Evolutionary conservation across 1,284 basidiomycete species (phyloP).

Genomic region (Coriolopsis trogii): DNA sequence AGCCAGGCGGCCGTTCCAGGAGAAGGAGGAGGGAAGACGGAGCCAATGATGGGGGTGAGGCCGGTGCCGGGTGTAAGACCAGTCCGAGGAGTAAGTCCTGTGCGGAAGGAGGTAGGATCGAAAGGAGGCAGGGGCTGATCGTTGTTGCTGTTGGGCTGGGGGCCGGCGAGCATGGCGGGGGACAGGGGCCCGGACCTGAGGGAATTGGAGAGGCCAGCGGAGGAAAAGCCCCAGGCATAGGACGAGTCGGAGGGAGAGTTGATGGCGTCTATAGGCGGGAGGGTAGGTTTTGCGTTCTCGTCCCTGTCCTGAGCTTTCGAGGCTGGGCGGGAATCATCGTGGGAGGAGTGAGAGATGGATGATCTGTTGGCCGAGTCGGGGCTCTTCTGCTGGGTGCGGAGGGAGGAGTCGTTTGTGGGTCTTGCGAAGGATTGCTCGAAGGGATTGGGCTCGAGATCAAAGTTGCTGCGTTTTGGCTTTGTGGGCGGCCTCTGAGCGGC

Average conservation of each 20-base stretch:
- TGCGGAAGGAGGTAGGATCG: conserved; percentile 77
- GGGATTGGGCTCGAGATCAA: conserved; percentile 92
- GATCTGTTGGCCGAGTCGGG: conserved; percentile 37
- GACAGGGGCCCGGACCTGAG: conserved; percentile 90
- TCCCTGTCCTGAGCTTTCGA: conserved; percentile 40
- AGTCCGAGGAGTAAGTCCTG: conserved; percentile 81
- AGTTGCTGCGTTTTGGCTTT: conserved; percentile 55
- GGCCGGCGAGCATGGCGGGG: conserved; percentile 94
- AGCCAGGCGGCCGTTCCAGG: conserved; percentile 94
- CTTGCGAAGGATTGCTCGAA: conserved; percentile 92
- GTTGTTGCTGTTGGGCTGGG: conserved; percentile 49
- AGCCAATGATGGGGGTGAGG: conserved; percentile 79
- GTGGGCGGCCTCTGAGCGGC: conserved; percentile 17
- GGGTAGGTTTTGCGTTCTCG: conserved; percentile 57
- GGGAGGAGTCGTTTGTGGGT: conserved; percentile 46
- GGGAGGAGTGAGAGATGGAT: conserved; percentile 42
- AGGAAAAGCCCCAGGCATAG: conserved; percentile 74
- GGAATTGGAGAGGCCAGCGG: conserved; percentile 66
- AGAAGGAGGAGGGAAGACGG: conserved; percentile 82
- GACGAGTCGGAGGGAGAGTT: conserved; percentile 80
- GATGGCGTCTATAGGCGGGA: conserved; percentile 87
- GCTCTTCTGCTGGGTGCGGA: conserved; percentile 45
- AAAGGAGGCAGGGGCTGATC: conserved; percentile 48
- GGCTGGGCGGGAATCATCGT: conserved; percentile 40
- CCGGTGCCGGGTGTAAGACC: conserved; percentile 77